Percentiles rank a stretch among this genome's conserved stretches.
Conservation (phyloP, 148 eudicot species). For the Arctostaphylos glauca region DNA sequence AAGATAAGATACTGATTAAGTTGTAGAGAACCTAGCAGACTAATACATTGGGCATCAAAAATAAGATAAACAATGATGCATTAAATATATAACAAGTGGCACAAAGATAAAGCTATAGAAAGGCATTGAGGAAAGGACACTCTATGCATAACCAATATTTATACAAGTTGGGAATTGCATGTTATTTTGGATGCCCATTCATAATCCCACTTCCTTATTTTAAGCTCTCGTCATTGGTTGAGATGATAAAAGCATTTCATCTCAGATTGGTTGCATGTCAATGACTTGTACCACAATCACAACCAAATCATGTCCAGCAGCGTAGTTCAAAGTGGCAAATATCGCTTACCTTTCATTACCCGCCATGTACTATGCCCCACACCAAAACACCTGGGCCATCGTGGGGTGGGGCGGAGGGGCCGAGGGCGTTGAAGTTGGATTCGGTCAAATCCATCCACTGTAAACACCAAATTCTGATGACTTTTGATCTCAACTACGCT, state of each 20-base stretch:
- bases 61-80: no score
- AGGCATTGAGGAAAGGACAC: no score
- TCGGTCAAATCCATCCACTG: slow-evolving; percentile 5
- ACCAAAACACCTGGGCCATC: background rate
- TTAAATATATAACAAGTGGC: no score
- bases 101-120: no score
- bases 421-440: background rate
- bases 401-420: background rate
- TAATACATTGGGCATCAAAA: no score
- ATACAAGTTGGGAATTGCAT: no score
- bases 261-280: background rate
- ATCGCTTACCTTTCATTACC: background rate
- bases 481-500: background rate
- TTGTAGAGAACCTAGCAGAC: no score
- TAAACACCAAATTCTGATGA: background rate
- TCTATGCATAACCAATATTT: no score
- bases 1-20: no score
- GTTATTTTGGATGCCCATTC: background rate
- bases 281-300: background rate
- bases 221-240: background rate
- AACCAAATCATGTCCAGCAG: background rate
- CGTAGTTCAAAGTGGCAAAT: background rate
- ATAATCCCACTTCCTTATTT: background rate
- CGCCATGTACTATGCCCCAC: background rate
- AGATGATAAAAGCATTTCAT: background rate